Evolutionary conservation across 768 basidiomycete genomes (phyloP).

Genomic region (Tylopilus felleus): DNA sequence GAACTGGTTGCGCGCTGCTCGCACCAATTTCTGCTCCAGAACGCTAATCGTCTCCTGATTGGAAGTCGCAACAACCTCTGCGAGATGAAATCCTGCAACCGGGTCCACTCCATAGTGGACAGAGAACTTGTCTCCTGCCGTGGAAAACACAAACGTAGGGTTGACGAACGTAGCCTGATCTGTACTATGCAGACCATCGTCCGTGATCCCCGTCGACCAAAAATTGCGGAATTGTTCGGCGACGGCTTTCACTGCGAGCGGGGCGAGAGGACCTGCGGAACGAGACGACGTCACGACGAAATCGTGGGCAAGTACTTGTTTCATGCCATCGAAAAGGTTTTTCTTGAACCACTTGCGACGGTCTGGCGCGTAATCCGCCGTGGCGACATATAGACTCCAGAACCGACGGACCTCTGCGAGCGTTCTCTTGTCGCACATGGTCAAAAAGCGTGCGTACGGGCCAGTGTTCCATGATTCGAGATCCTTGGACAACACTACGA

Average conservation of each 20-base stretch:
- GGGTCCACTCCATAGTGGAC: slow-evolving; percentile 32
- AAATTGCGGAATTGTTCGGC: slow-evolving; percentile 24
- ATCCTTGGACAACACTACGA: slow-evolving; percentile 13
- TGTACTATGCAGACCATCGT: slow-evolving; percentile 18
- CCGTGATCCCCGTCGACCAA: slow-evolving; percentile 26
- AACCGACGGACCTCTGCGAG: slow-evolving; percentile 21
- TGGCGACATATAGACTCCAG: slow-evolving; percentile 21
- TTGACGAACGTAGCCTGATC: slow-evolving; percentile 21
- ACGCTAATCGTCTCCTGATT: slow-evolving; percentile 1
- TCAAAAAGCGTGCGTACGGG: slow-evolving; percentile 27
- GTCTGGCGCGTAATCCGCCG: slow-evolving; percentile 10
- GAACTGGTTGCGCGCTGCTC: slow-evolving; percentile 20
- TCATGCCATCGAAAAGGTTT: slow-evolving; percentile 21
- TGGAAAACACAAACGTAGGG: slow-evolving; percentile 31
- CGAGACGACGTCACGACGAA: slow-evolving; percentile 15
- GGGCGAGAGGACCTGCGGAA: slow-evolving; percentile 27
- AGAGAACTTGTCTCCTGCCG: slow-evolving; percentile 18
- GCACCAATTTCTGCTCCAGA: slow-evolving; percentile 19
- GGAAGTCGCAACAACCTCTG: slow-evolving; percentile 21
- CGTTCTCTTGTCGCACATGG: slow-evolving; percentile 22
- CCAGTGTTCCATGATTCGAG: slow-evolving; percentile 24
- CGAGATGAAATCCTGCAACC: slow-evolving; percentile 31
- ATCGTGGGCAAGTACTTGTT: slow-evolving; percentile 1
- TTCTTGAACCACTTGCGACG: slow-evolving; percentile 13
- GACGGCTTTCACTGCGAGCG: slow-evolving; percentile 3